Base-by-base conservation (phyloP, 2,329 filamentous ascomycete genomes). In the Conoideocrella luteorostrata region DNA sequence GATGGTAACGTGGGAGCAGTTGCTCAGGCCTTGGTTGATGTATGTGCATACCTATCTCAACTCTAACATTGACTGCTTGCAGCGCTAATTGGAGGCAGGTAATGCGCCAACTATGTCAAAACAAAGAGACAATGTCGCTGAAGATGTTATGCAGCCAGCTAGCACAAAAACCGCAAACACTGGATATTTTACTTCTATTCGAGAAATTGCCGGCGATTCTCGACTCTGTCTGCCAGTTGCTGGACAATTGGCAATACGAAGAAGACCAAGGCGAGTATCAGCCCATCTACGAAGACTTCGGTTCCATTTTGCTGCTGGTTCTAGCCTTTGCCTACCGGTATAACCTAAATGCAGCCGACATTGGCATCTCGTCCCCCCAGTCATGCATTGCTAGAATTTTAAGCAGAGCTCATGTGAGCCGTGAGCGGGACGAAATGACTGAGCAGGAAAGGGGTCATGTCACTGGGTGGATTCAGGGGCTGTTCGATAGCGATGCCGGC, bases 1-100 rank as follows among this genome's bases (percentile, higher is more conserved):
- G 88, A 95, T 56, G 91, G 91, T 2, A 96, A 96, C 61, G 88
- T 88, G 3, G 88, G 87, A 2, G 88, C 88, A 2, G 87, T 94
- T 15, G 86, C 85, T 40, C 81, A 84, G 47, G 90, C 89, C 3
- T 70, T 90, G 35, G 78, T 82, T 30, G 84, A 88, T 68, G 82
- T 84, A 60, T 53, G 71, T 33, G 3, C 39, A 33, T 33, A 4
- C n/a, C n/a, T n/a, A n/a, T n/a, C n/a, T n/a, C n/a, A n/a, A n/a
- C n/a, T n/a, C n/a, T n/a, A n/a, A n/a, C n/a, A n/a, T n/a, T n/a
- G n/a, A n/a, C n/a, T n/a, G n/a, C n/a, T n/a, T n/a, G n/a, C n/a
- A n/a, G n/a, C n/a, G n/a, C n/a, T n/a, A n/a, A n/a, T n/a, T n/a
- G n/a, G n/a, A n/a, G n/a, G 7, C 35, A 85, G 81, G 74, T 86